Evolutionary conservation across 306 rosid species (phyloP).

Genomic region (Dalbergia cultrata): DNA sequence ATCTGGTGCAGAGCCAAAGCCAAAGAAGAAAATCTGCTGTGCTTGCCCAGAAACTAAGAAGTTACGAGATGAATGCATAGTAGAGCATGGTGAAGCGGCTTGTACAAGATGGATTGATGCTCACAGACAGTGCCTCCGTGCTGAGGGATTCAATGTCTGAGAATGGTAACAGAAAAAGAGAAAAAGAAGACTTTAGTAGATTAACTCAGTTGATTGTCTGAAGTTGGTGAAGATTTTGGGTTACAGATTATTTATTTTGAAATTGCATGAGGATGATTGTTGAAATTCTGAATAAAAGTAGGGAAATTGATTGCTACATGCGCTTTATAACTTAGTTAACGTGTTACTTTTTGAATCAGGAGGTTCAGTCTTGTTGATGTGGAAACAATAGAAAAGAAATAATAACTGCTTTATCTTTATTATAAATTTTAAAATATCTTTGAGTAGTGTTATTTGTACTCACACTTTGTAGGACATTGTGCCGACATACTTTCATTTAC

Average conservation of each 20-base stretch:
- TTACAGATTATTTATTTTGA: constrained; percentile 29
- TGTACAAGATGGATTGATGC: constrained; percentile 94
- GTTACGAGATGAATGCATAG: constrained; percentile 90
- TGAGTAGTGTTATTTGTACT: too few species aligned
- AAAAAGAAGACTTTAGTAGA: neutral
- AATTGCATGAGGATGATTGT: constrained; percentile 33
- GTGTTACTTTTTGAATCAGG: constrained; percentile 34
- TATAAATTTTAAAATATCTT: too few species aligned
- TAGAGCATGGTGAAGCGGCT: constrained; percentile 86
- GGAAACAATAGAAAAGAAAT: neutral
- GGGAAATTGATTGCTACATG: constrained; percentile 44
- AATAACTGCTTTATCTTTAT: neutral
- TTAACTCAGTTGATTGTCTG: constrained; percentile 8
- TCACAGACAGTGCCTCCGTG: constrained; percentile 80
- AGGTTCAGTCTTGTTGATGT: constrained; percentile 31
- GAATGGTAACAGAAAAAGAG: neutral
- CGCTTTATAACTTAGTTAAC: constrained; percentile 24
- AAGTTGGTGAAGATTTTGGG: constrained; percentile 37
- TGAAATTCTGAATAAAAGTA: constrained; percentile 44
- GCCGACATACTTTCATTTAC: too few species aligned
- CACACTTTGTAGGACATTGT: too few species aligned
- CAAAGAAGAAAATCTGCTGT: constrained; percentile 90
- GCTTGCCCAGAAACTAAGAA: constrained; percentile 84
- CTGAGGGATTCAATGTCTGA: constrained; percentile 89
- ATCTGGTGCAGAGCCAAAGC: constrained; percentile 57